Conservation (phyloP, 176 grass and related monocot genomes). For the Ensete glaucum region DNA sequence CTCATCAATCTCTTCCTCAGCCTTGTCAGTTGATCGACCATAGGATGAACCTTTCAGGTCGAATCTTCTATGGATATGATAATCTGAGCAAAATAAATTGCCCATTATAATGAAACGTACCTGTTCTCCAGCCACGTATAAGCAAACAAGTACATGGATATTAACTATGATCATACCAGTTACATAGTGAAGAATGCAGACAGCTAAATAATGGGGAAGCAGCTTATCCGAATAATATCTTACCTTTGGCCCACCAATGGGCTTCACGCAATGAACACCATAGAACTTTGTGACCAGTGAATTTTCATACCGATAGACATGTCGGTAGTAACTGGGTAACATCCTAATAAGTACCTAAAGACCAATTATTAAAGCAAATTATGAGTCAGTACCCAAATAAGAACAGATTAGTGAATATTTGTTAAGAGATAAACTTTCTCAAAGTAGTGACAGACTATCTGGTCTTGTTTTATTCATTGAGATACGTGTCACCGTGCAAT, state of each 20-base stretch:
- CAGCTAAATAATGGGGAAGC: not conserved
- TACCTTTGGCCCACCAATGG: slow-evolving; percentile 53
- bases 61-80: slow-evolving; percentile 81
- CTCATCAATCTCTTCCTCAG: slow-evolving; percentile 94
- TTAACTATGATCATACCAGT: not conserved
- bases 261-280: slow-evolving; percentile 63
- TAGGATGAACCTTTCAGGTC: slow-evolving; percentile 97
- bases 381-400: not conserved
- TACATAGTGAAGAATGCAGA: not conserved
- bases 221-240: not conserved
- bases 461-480: not conserved
- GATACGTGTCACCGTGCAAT: not conserved
- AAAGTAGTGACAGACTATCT: not conserved
- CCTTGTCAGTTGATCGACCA: slow-evolving; percentile 73
- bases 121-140: slow-evolving; percentile 26
- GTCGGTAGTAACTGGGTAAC: slow-evolving; percentile 15
- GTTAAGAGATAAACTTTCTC: not conserved
- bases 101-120: slow-evolving; percentile 95
- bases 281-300: slow-evolving; percentile 16
- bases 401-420: not conserved
- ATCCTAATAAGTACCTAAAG: slow-evolving; percentile 20
- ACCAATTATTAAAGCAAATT: not conserved
- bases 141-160: not conserved
- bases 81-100: slow-evolving; percentile 94
- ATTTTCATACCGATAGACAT: not conserved